Evolutionary conservation across 805 yeast genomes (phyloP), one percentile per base, ranked within the genome.

Genomic region (Candida bentonensis): DNA sequence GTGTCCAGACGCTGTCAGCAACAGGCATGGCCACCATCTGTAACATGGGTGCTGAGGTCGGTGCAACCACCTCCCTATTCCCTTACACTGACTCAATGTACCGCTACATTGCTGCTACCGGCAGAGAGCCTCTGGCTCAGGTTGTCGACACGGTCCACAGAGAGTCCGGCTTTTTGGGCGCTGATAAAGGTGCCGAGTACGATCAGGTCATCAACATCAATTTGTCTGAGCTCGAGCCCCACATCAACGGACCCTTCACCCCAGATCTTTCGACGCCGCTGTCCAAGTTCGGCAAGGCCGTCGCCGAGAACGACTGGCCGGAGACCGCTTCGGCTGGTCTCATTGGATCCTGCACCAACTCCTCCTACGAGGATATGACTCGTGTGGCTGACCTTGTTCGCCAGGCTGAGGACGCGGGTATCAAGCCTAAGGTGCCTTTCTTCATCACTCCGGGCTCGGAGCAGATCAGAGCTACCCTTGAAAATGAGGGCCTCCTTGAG

Each of bases 21-120:
- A 92, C 98, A 27, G 98, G 98, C 70, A 92, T 92, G 98, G 98
- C 95, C 49, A 92, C 98, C 49, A 89, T 92, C 64, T 89, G 97
- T 75, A 92, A 92, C 67, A 92, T 92, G 98, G 98, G 98, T 63
- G 98, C 98, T 45, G 98, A 92, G 69, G 87, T 92, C 47, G 98
- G 98, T 66, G 98, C 98, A 39, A 92, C 98, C 30, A 92, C 98
- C 39, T 89, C 97, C 21, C 78, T 85, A 46, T 92, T 92, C 86
- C 98, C 98, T 50, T 89, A 79, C 75, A 87, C 82, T 57, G 76
- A 74, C 42, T 80, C 88, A 44, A 86, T 82, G 70, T 72, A 68
- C 55, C 73, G 84, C 50, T 92, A 86, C 67, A 72, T 92, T 61
- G 60, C 72, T 45, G 87, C 95, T 40, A 92, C 98, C 28, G 78